Base-by-base conservation (phyloP, 371 early-diverging fungal species). In the Saksenaea vasiformis region DNA sequence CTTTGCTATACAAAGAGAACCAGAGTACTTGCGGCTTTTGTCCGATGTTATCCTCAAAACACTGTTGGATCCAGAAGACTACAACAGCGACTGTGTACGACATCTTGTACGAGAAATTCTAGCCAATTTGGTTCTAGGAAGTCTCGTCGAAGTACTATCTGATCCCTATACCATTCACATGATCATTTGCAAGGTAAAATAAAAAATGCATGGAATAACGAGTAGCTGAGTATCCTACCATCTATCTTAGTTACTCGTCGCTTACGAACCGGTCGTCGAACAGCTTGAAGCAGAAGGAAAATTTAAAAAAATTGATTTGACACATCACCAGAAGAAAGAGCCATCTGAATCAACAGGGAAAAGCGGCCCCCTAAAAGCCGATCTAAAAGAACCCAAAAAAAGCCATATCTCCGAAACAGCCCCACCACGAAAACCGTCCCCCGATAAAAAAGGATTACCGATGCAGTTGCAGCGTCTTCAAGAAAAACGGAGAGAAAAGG, bases 81-180 rank as follows among this genome's bases (percentile, higher is more conserved):
- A 77, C 38, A 62, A 76, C 4, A 84, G 80, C 26, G 80, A 79
- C 43, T 79, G 82, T 60, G 78, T 87, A 7, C 78, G 85, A 5
- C 78, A 80, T 54, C 76, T 87, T n/a, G 71, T 84, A 8, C 65
- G 87, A 31, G 87, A 87, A 44, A 81, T 87, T 17, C 47, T 87
- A 3, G 74, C 79, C 4, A 79, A 78, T 47, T 44, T 87, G 0
- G 83, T 87, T 0, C 64, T 87, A 15, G 64, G 56, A 28, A 83
- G 78, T 36, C 51, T 83, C 10, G 76, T 81, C 11, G 83, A 85
- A 44, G 65, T 65, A 17, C 57, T 87, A 39, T 70, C 85, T 14
- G 85, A 87, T 66, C 85, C 87, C 0, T 85, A 83, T 55, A 84
- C 83, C 54, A 73, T 87, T 36, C 82, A 87, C 58, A 78, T 76